Base-by-base conservation (phyloP, 2,329 filamentous ascomycete genomes). In the Tolypocladium ovalisporum region DNA sequence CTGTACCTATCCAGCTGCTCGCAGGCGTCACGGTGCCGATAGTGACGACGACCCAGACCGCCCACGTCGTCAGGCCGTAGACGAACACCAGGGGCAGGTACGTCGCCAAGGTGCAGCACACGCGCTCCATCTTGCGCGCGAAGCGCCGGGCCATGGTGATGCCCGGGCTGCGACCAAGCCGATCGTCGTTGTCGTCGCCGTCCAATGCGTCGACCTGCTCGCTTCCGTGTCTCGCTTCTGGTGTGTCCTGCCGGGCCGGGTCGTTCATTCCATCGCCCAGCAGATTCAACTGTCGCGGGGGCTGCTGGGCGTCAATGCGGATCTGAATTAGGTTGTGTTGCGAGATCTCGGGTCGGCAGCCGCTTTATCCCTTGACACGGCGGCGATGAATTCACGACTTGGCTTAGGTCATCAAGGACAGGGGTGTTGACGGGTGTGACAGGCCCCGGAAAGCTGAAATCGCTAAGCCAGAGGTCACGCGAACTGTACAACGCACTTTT, bases 51-150 rank as follows among this genome's bases (percentile, higher is more conserved):
- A 96, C 91, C 80, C 88, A 97, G n/a, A 88, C 83, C 2, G 90
- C 92, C 94, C 94, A 99, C 13, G 88, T 88, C n/a, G 90, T 93
- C 63, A 97, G 73, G 57, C 87, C 82, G 68, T 96, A 97, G 58
- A 97, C 89, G 68, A 97, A 96, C 34, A 77, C 77, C 22, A 97
- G 79, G n/a, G 93, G 93, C 64, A 96, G 89, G 71, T 91, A 96
- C 32, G 84, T 89, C 56, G 88, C 79, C 60, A 85, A 82, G 49
- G 80, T 76, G 75, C 92, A 97, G 78, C 91, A 97, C 67, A 83
- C 86, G 54, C 91, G 87, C 79, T 97, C 92, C 66, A 89, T 56
- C 70, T 80, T 83, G 62, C 88, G 80, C 54, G 83, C 86, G 77
- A 83, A 88, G 66, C 82, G 79, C 65, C 80, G 80, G 68, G 77